Evolutionary conservation across 106 monocot species (phyloP).

Genomic region (Vanilla planifolia): DNA sequence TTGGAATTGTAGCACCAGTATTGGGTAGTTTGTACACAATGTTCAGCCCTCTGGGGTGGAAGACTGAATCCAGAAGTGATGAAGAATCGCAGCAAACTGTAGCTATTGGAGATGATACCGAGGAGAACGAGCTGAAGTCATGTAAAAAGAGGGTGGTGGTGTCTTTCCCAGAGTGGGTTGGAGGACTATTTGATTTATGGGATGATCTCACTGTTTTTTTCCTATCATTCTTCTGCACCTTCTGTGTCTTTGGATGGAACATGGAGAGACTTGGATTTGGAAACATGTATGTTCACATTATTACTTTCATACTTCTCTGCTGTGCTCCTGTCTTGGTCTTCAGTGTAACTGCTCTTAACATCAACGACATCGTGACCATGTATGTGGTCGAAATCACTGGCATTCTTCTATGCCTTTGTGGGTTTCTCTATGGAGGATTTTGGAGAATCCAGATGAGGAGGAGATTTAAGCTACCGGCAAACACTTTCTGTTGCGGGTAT

Average conservation of each 20-base stretch:
- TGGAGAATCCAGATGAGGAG: conserved; percentile 65
- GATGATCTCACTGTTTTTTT: conserved; percentile 31
- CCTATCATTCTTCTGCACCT: conserved; percentile 54
- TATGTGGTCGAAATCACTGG: conserved; percentile 21
- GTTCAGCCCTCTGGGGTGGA: conserved; percentile 57
- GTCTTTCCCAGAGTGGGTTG: conserved; percentile 39
- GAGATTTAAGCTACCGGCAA: conserved; percentile 33
- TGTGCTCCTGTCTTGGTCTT: conserved; percentile 45
- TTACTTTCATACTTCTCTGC: conserved; percentile 47
- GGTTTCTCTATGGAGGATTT: conserved; percentile 53
- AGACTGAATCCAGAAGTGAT: conserved; percentile 18
- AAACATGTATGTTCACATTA: conserved; percentile 70
- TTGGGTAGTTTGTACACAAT: conserved; percentile 25
- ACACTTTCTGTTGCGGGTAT: conserved; percentile 19
- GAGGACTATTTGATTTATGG: conserved; percentile 40
- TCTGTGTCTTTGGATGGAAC: conserved; percentile 71
- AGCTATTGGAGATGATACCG: not conserved
- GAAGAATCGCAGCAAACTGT: not conserved
- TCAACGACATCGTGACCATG: conserved; percentile 16
- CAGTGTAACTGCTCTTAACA: conserved; percentile 32
- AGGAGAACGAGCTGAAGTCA: not conserved
- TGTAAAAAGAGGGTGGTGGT: conserved; percentile 4
- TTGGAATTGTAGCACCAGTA: conserved; percentile 24
- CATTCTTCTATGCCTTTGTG: conserved; percentile 25
- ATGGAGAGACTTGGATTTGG: conserved; percentile 74